These are phyloP conservation scores for Boletus sp. DNA, from an alignment of 1,284 basidiomycete genomes.

Conservation along the genomic window DNA sequence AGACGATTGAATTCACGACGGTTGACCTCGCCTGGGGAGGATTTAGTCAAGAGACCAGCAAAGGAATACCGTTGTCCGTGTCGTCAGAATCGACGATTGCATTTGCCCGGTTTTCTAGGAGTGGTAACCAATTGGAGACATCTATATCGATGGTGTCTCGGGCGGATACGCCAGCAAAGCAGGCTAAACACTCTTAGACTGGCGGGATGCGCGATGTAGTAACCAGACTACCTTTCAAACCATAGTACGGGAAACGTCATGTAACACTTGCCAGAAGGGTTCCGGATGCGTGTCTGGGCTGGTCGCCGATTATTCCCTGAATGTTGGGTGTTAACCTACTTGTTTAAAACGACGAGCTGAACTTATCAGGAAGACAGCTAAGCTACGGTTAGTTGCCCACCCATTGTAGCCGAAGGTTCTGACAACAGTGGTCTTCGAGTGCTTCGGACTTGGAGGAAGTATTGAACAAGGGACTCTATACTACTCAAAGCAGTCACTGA, in stretches of 20 bases:
- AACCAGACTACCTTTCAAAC: neutral
- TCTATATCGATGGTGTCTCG: neutral
- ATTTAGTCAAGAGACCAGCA: slow-evolving; percentile 6
- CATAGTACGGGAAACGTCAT: neutral
- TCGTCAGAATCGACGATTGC: neutral
- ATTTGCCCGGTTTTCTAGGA: slow-evolving; percentile 12
- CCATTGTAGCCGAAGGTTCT: too few species aligned
- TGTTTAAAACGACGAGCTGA: too few species aligned
- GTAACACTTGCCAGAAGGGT: neutral
- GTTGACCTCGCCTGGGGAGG: slow-evolving; percentile 8
- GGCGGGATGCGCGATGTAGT: neutral
- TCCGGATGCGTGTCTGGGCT: neutral
- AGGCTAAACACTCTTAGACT: neutral
- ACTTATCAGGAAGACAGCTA: too few species aligned
- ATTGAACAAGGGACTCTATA: too few species aligned
- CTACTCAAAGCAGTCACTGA: too few species aligned
- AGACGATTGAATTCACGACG: slow-evolving; percentile 12
- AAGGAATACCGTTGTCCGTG: neutral
- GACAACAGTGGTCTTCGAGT: too few species aligned
- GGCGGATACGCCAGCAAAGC: neutral
- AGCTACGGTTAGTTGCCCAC: too few species aligned
- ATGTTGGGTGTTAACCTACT: too few species aligned
- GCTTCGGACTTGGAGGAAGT: too few species aligned
- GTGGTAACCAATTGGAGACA: neutral
- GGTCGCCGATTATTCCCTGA: neutral